phyloP scores from a whole-genome alignment of 306 rosid genomes.

The Neltuma alba region DNA sequence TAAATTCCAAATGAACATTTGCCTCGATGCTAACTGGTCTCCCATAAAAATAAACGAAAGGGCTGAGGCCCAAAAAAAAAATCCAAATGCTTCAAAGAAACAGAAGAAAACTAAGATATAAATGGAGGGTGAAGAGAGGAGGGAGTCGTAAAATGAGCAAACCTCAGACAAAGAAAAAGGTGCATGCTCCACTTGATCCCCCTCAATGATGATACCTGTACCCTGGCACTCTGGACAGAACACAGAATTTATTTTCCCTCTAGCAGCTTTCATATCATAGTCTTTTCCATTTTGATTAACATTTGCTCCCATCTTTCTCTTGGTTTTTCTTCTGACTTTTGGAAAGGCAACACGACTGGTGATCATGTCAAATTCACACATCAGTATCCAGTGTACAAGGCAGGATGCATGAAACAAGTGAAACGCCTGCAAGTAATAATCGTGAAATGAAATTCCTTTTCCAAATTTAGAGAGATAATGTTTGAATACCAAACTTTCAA shows the following conservation, averaged over 20 bases:
- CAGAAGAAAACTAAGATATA: neutral
- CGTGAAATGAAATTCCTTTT: conserved; percentile 1
- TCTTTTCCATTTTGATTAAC: conserved; percentile 43
- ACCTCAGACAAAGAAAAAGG: conserved; percentile 69
- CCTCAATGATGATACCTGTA: conserved; percentile 56
- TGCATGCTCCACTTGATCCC: conserved; percentile 59
- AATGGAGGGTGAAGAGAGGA: conserved; percentile 11
- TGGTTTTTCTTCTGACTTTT: conserved; percentile 51
- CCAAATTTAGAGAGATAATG: conserved; percentile 5
- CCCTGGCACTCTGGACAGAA: conserved; percentile 98
- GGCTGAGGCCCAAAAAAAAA: conserved; percentile 12
- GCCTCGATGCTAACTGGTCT: neutral
- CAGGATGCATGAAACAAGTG: conserved; percentile 90
- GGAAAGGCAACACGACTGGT: conserved; percentile 47
- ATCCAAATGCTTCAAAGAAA: neutral
- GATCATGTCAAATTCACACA: conserved; percentile 68
- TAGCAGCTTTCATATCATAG: conserved; percentile 37
- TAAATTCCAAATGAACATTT: conserved; percentile 7
- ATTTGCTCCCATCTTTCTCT: conserved; percentile 56
- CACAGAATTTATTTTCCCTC: conserved; percentile 44
- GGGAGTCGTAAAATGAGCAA: conserved; percentile 23
- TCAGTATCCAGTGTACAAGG: conserved; percentile 80
- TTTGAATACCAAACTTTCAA: conserved; percentile 14
- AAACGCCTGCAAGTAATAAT: conserved; percentile 55
- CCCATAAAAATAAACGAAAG: neutral